Base-by-base conservation (phyloP, 768 basidiomycete genomes). In the Boletus coccyginus region DNA sequence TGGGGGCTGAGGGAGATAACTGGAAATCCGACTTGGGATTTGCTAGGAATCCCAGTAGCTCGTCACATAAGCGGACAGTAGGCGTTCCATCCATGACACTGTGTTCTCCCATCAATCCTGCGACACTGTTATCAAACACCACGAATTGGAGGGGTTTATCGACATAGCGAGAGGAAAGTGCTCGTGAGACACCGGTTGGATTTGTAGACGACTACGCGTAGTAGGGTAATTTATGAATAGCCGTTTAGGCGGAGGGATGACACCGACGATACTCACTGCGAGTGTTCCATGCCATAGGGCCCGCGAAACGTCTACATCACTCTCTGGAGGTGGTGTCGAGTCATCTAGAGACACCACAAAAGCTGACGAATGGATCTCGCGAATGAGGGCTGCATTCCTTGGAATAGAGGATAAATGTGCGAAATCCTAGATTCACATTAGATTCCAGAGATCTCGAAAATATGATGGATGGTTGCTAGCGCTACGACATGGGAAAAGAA, bases 61-160 rank as follows among this genome's bases (percentile, higher is more conserved):
- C 80, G 64, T 92, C 87, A 62, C 84, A 87, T 62, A 92, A 68
- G 24, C 90, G 80, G 27, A 81, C 84, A 16, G 84, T 88, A 5
- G 92, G 92, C 16, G 92, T 93, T 36, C 92, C 92, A 63, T 94
- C 92, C 92, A 94, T 94, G 56, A 90, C 78, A 17, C 89, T 91
- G 69, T 94, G 95, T 70, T 98, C 95, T 45, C 95, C 95, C 82
- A 96, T 89, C 64, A 97, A 73, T 6, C 94, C 95, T 2, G 92
- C 88, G 47, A 82, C 77, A 13, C 78, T 83, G 60, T 92, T 90
- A 69, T 92, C 90, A 65, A 85, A 92, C 7, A 98, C 83, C 55
- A 97, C 82, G 68, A 94, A 86, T 69, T 98, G 84, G 55, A 85
- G 70, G 10, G 95, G 94, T 73, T 97, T 98, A 74, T 98, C 95